Conservation (phyloP, 1,284 basidiomycete genomes). For the Coniophora puteana region DNA sequence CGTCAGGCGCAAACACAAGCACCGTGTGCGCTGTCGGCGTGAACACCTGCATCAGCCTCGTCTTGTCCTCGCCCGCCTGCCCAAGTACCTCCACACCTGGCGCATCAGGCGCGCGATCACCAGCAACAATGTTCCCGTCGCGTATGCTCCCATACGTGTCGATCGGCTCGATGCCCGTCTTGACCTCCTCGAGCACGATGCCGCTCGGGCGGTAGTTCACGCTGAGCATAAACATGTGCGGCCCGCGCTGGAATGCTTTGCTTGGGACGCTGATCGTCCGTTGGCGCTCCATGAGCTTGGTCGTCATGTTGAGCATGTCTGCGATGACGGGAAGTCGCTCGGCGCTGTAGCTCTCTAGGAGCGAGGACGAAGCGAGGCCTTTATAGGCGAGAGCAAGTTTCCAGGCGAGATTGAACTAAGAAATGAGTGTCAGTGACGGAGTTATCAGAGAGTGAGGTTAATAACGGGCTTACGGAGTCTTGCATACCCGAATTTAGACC, state of each 20-base stretch:
- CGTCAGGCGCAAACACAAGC: constrained; percentile 9
- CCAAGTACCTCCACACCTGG: constrained; percentile 8
- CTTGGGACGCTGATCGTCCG: background rate
- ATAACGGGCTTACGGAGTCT: constrained; percentile 14
- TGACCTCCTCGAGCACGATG: constrained; percentile 20
- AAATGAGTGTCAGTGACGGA: background rate
- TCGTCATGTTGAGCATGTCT: constrained; percentile 19
- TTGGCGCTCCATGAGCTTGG: constrained; percentile 5
- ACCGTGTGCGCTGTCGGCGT: constrained; percentile 10
- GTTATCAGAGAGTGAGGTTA: background rate
- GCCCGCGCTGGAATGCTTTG: constrained; percentile 5
- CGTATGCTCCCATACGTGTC: constrained; percentile 3
- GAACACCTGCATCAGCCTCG: constrained; percentile 11
- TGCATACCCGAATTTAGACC: constrained; percentile 21
- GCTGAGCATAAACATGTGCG: constrained; percentile 16
- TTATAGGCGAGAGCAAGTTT: constrained; percentile 25
- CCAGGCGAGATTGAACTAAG: constrained; percentile 27
- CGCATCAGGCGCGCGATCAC: constrained; percentile 19
- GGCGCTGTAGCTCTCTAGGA: constrained; percentile 20
- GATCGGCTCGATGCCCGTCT: constrained; percentile 1
- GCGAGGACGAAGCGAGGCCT: constrained; percentile 12
- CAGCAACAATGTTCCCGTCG: constrained; percentile 8
- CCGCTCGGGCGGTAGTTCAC: constrained; percentile 25
- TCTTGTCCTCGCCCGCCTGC: background rate
- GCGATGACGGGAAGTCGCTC: constrained; percentile 28